A percentile compares a stretch with the other conserved stretches of the same genome.
These are phyloP conservation scores for Entoloma clypeatum DNA, from an alignment of 1,284 basidiomycete genomes.

Conservation along the genomic window DNA sequence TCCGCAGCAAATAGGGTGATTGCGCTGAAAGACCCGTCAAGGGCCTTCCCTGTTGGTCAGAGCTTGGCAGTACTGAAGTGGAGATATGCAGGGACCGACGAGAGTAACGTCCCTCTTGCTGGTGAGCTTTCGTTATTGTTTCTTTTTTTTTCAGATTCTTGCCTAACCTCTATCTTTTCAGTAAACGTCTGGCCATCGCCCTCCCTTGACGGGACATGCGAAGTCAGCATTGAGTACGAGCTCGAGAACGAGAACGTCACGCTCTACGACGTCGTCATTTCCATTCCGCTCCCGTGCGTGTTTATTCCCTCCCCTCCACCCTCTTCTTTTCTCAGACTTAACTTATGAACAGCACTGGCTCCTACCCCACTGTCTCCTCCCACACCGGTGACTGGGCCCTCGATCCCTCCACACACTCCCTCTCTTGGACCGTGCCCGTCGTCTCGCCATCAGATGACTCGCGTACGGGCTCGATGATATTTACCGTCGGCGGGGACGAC, in stretches of 20 bases:
- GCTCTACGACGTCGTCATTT: conserved; percentile 83
- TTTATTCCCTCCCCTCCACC: conserved; percentile 7
- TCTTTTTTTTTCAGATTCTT: neutral
- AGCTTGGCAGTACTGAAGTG: conserved; percentile 88
- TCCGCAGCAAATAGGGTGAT: conserved; percentile 70
- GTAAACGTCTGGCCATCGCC: conserved; percentile 97
- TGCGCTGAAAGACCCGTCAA: conserved; percentile 79
- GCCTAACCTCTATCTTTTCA: conserved; percentile 26
- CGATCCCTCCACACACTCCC: conserved; percentile 72
- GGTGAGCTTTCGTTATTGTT: conserved; percentile 59
- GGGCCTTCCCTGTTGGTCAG: conserved; percentile 87
- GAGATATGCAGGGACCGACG: conserved; percentile 89
- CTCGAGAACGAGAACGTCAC: conserved; percentile 82
- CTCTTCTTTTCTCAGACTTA: neutral
- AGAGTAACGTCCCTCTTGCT: conserved; percentile 85
- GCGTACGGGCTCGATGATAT: conserved; percentile 81
- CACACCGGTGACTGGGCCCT: conserved; percentile 79
- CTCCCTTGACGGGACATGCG: conserved; percentile 84
- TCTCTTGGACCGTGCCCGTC: conserved; percentile 78
- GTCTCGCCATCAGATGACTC: conserved; percentile 54
- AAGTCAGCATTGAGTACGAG: conserved; percentile 97
- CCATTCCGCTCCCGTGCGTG: conserved; percentile 88
- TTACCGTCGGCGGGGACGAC: conserved; percentile 83
- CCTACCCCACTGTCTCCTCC: conserved; percentile 81
- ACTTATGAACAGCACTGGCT: conserved; percentile 56